Percentiles rank a stretch among this genome's conserved stretches.
phyloP scores from a whole-genome alignment of 768 basidiomycete species.

The Brasilioporus rufonigricans region DNA sequence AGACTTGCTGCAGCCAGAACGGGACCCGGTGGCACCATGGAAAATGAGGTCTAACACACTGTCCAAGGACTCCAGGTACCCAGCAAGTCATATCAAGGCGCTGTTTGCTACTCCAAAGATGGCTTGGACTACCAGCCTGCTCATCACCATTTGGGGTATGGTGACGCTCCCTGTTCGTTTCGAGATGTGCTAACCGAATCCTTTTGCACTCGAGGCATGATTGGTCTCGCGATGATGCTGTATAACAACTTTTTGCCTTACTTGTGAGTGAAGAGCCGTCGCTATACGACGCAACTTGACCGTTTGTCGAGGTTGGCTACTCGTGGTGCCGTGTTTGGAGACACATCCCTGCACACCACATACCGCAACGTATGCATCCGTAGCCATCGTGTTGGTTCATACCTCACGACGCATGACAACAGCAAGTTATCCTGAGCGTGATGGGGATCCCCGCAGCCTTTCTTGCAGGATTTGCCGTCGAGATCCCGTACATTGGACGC shows the following conservation, averaged over 20 bases:
- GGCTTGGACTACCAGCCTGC: conserved; percentile 62
- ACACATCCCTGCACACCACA: conserved; percentile 65
- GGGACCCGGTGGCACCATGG: conserved; percentile 7
- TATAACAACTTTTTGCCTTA: conserved; percentile 55
- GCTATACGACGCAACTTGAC: not conserved
- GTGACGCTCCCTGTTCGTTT: not conserved
- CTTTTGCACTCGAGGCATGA: conserved; percentile 46
- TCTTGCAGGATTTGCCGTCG: conserved; percentile 69
- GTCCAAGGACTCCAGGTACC: conserved; percentile 43
- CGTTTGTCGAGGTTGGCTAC: conserved; percentile 45
- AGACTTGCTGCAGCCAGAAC: conserved; percentile 39
- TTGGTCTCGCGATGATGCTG: conserved; percentile 72
- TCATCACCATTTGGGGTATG: conserved; percentile 50
- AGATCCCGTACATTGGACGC: conserved; percentile 60
- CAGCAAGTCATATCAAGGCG: conserved; percentile 46
- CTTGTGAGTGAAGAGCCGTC: conserved; percentile 36
- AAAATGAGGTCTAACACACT: conserved; percentile 23
- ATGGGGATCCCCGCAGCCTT: conserved; percentile 72
- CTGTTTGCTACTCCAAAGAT: conserved; percentile 63
- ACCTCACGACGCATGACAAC: conserved; percentile 1
- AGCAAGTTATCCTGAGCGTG: conserved; percentile 70
- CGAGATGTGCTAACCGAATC: not conserved
- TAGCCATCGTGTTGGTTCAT: not conserved
- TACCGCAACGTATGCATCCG: conserved; percentile 59
- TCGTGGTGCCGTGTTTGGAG: conserved; percentile 68